phyloP scores from a whole-genome alignment of 352 stramenopile species.

The Ochromonadaceae sp. region DNA sequence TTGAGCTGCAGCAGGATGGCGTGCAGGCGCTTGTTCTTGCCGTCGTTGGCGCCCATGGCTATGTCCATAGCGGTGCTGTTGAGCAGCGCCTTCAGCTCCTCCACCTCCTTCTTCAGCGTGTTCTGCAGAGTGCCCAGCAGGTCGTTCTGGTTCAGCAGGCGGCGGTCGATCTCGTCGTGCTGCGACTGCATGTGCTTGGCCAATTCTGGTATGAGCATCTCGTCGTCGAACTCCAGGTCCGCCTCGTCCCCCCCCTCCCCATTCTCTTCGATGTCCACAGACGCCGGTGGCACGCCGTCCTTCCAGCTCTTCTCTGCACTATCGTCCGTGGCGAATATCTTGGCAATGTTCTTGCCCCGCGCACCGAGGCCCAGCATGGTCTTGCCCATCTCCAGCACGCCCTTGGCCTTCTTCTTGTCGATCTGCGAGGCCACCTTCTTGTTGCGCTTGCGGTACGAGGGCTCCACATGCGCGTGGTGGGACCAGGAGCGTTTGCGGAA shows the following conservation, averaged over 20 bases:
- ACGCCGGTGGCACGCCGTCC: slow-evolving; percentile 13
- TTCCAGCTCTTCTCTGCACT: slow-evolving; percentile 12
- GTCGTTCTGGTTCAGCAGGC: slow-evolving; percentile 25
- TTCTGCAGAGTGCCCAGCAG: slow-evolving; percentile 20
- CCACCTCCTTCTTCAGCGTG: slow-evolving; percentile 25
- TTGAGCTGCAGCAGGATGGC: slow-evolving; percentile 2
- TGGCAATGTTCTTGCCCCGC: slow-evolving; percentile 6
- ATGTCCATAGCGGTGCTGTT: neutral
- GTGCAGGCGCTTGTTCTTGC: neutral
- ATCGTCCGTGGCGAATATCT: neutral
- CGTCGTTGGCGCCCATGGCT: neutral
- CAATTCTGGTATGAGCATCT: slow-evolving; percentile 24
- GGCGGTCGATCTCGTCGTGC: slow-evolving; percentile 29
- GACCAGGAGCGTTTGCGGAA: slow-evolving; percentile 26
- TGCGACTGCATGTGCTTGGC: slow-evolving; percentile 26
- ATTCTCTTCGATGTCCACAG: neutral
- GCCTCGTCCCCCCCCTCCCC: neutral
- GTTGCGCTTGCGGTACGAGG: slow-evolving; percentile 4
- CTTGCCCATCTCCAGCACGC: slow-evolving; percentile 1
- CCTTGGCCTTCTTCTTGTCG: slow-evolving; percentile 8
- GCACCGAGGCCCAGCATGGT: too few relatives aligned
- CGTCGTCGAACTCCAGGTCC: slow-evolving; percentile 16
- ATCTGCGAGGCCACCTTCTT: slow-evolving; percentile 6
- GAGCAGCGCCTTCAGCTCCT: slow-evolving; percentile 27
- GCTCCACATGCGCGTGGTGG: neutral